These are phyloP conservation scores for Wickerhamiella sergipiensis DNA, from an alignment of 805 yeast species.

Conservation along the genomic window DNA sequence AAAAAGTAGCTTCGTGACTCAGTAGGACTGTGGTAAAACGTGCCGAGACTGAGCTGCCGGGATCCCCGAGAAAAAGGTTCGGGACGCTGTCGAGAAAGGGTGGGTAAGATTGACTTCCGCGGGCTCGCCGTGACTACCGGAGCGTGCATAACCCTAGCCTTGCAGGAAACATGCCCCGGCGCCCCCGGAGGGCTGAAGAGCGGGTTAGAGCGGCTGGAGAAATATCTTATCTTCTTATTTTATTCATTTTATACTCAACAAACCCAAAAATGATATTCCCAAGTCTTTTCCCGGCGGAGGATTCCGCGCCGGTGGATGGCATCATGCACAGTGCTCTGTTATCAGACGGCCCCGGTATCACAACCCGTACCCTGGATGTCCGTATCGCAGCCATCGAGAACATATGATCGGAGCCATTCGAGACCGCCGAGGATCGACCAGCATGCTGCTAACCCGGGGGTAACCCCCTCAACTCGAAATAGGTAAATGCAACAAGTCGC, in stretches of 20 bases:
- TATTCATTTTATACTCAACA: no score
- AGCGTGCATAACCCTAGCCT: not conserved
- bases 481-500: no score
- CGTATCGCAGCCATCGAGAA: not conserved
- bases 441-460: not conserved
- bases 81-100: not conserved
- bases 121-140: not conserved
- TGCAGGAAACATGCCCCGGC: not conserved
- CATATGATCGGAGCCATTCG: not conserved
- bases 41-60: not conserved
- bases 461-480: not conserved
- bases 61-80: not conserved
- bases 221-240: not conserved
- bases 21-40: not conserved
- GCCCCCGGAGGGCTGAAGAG: not conserved
- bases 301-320: not conserved
- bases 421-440: not conserved
- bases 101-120: not conserved
- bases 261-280: not conserved
- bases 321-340: not conserved
- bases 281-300: not conserved
- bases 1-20: not conserved
- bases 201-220: no score
- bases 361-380: not conserved
- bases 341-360: not conserved